Evolutionary conservation across 495 filamentous ascomycete species (phyloP), one percentile per base, ranked within the genome.

Genomic region (Talaromyces borbonicus): DNA sequence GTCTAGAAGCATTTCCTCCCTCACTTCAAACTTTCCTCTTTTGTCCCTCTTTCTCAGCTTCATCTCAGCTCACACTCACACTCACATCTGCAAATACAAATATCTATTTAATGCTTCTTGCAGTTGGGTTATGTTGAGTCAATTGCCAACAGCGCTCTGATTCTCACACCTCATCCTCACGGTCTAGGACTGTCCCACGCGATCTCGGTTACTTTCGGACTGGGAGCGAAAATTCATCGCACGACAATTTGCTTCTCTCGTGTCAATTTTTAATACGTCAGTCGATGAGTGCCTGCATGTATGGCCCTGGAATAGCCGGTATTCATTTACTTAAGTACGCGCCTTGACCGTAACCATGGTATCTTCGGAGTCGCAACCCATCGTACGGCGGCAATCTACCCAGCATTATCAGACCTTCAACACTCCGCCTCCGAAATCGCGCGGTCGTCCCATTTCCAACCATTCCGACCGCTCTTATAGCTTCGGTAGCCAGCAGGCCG

Each of bases 381-480:
- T 71, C 78, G 42, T 71, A 30, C 66, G 66, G 40, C 61, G 81
- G 48, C 84, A 84, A 39, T 85, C 84, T 4, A 83, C 81, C 8
- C 74, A 81, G 27, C 84, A 86, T 58, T 98, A 96, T 65, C 89
- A 96, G 55, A 97, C 92, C 38, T 97, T 98, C 57, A 87, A 88
- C 22, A 95, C 87, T 0, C 79, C 81, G 35, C 92, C 92, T 2
- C 92, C 92, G 14, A 83, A 78, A 52, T 82, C 83, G n/a, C 82
- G 76, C 43, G 79, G 82, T n/a, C 69, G 72, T 39, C 79, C 78
- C 8, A 75, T 67, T 22, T 72, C 65, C 12, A 62, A 70, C 5
- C 65, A 66, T 38, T 69, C 72, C 25, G 60, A 59, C 18, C 66
- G 65, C n/a, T 71, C 71, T 1, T 59, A 45, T 9, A 55, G 54